A percentile compares a stretch with the other conserved stretches of the same genome.
Evolutionary conservation across 768 basidiomycete genomes (phyloP).

Genomic region (Hypholoma sublateritium): DNA sequence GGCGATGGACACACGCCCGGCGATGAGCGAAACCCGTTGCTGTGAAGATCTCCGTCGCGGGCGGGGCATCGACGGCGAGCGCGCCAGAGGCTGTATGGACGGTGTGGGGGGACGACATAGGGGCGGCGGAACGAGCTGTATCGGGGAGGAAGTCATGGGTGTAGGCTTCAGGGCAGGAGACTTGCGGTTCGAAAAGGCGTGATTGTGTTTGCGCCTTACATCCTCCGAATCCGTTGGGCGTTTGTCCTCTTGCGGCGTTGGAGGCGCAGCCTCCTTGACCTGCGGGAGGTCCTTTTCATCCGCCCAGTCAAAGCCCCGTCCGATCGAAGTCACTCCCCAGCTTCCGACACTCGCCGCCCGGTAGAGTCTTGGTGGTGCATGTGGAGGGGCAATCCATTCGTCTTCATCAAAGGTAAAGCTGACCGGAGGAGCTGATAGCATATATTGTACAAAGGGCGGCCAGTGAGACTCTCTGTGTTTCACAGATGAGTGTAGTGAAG

Average conservation of each 20-base stretch:
- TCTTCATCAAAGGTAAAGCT: slow-evolving; percentile 70
- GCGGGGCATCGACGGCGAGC: slow-evolving; percentile 59
- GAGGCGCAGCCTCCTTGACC: slow-evolving; percentile 13
- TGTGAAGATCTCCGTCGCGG: slow-evolving; percentile 79
- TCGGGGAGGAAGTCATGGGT: slow-evolving; percentile 23
- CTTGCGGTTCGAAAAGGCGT: slow-evolving; percentile 30
- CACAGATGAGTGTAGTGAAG: slow-evolving; percentile 16
- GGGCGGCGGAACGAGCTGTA: slow-evolving; percentile 16
- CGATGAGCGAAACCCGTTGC: slow-evolving; percentile 81
- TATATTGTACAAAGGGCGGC: slow-evolving; percentile 31
- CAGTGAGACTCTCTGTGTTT: slow-evolving; percentile 15
- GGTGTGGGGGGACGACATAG: slow-evolving; percentile 25
- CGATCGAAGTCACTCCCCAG: slow-evolving; percentile 85
- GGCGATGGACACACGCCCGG: slow-evolving; percentile 77
- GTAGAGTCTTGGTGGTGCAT: slow-evolving; percentile 49
- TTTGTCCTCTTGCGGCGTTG: slow-evolving; percentile 14
- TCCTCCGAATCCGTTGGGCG: slow-evolving; percentile 14
- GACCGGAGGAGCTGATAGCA: slow-evolving; percentile 60
- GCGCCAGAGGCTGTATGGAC: slow-evolving; percentile 33
- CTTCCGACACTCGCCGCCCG: slow-evolving; percentile 70
- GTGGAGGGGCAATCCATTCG: slow-evolving; percentile 60
- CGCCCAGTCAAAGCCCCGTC: slow-evolving; percentile 80
- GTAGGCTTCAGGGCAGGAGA: slow-evolving; percentile 29
- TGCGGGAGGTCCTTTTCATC: slow-evolving; percentile 23
- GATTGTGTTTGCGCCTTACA: slow-evolving; percentile 36